These are phyloP conservation scores for Phlebiopsis flavidoalba DNA, from an alignment of 768 basidiomycete genomes.

Conservation along the genomic window DNA sequence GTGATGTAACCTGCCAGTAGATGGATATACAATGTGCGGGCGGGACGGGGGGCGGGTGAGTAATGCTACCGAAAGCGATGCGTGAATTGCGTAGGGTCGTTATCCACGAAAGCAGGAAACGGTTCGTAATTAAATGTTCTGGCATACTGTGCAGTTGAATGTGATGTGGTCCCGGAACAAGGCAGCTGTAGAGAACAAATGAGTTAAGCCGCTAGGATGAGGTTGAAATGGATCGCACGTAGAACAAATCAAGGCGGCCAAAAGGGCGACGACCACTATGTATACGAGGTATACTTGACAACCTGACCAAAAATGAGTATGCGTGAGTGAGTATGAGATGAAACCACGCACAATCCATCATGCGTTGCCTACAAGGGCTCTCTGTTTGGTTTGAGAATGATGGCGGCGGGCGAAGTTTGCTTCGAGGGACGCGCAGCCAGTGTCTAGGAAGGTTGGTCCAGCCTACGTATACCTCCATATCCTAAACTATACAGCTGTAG, in stretches of 20 bases:
- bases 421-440: constrained; percentile 92
- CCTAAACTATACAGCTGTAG: neutral
- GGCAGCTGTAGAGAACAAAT: constrained; percentile 45
- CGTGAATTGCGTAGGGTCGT: constrained; percentile 8
- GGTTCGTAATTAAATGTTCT: constrained; percentile 60
- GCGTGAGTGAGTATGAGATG: neutral
- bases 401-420: constrained; percentile 86
- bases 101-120: constrained; percentile 5
- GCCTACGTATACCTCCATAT: no score
- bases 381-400: constrained; percentile 93
- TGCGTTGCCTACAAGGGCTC: constrained; percentile 80
- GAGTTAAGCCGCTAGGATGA: constrained; percentile 13
- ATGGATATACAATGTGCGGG: constrained; percentile 17
- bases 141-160: constrained; percentile 78
- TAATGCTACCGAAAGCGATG: constrained; percentile 13
- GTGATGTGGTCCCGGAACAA: constrained; percentile 79
- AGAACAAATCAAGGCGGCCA: constrained; percentile 80
- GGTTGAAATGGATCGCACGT: constrained; percentile 48
- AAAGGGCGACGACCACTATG: constrained; percentile 62
- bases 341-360: constrained; percentile 72
- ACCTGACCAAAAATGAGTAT: constrained; percentile 37
- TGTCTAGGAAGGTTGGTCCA: constrained; percentile 40
- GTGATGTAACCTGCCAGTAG: constrained; percentile 13
- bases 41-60: neutral
- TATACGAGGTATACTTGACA: constrained; percentile 87